Evolutionary conservation across 2,329 filamentous ascomycete species (phyloP).

Genomic region (Dactylellina leptospora): DNA sequence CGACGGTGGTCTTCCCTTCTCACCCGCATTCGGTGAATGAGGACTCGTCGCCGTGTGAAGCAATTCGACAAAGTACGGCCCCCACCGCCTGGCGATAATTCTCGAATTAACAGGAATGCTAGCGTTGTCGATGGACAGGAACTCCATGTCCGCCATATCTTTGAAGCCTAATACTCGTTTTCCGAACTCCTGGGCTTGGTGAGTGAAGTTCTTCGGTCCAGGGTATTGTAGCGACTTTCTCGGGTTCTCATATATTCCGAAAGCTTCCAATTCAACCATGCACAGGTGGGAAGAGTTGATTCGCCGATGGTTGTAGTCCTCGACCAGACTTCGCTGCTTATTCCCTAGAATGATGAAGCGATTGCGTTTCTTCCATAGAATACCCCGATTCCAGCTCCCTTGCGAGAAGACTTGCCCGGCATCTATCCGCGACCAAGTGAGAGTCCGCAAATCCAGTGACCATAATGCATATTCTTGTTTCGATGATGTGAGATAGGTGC

Average conservation of each 20-base stretch:
- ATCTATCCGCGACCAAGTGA: slow-evolving; percentile 96
- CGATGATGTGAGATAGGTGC: slow-evolving; percentile 94
- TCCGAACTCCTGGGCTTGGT: slow-evolving; percentile 84
- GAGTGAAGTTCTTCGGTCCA: slow-evolving; percentile 69
- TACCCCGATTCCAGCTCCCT: slow-evolving; percentile 95
- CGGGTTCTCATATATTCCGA: slow-evolving; percentile 96
- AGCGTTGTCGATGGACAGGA: slow-evolving; percentile 88
- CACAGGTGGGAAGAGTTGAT: slow-evolving; percentile 98
- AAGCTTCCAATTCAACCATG: slow-evolving; percentile 95
- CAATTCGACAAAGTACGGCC: slow-evolving; percentile 92
- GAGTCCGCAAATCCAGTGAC: slow-evolving; percentile 85
- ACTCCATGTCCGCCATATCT: slow-evolving; percentile 97
- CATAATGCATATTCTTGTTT: slow-evolving; percentile 98
- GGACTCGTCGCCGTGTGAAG: slow-evolving; percentile 73
- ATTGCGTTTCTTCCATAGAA: slow-evolving; percentile 91
- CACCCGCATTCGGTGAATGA: slow-evolving; percentile 24
- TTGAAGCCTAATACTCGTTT: slow-evolving; percentile 78
- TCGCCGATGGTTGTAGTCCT: slow-evolving; percentile 96
- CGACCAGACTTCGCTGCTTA: slow-evolving; percentile 88
- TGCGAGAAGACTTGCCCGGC: slow-evolving; percentile 93
- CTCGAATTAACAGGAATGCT: slow-evolving; percentile 93
- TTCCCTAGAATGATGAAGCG: slow-evolving; percentile 96
- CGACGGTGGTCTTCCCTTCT: slow-evolving; percentile 64
- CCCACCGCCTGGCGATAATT: slow-evolving; percentile 87
- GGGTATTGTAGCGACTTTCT: slow-evolving; percentile 61